A percentile compares a stretch with the other conserved stretches of the same genome.
Evolutionary conservation across 192 early-diverging fungal genomes (phyloP).

Genomic region (Dispira simplex): DNA sequence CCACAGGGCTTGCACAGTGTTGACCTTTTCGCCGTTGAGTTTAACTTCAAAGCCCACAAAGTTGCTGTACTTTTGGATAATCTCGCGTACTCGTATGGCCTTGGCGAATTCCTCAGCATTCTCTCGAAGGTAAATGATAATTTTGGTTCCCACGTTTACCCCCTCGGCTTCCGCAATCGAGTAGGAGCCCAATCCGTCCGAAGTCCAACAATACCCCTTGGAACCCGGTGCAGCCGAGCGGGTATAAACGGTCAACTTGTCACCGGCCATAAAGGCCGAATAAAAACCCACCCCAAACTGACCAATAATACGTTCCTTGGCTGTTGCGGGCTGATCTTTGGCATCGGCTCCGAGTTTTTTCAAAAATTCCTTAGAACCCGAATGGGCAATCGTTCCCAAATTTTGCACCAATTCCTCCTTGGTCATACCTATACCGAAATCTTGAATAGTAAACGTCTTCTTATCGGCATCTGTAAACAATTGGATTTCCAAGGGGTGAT

Average conservation of each 20-base stretch:
- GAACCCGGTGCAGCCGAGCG: slow-evolving; percentile 40
- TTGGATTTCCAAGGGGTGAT: slow-evolving; percentile 39
- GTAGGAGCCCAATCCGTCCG: slow-evolving; percentile 58
- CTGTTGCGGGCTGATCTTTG: slow-evolving; percentile 13
- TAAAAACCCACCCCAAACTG: slow-evolving; percentile 75
- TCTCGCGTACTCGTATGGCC: slow-evolving; percentile 26
- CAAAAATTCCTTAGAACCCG: slow-evolving; percentile 69
- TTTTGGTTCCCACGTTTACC: slow-evolving; percentile 65
- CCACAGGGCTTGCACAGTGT: slow-evolving; percentile 45
- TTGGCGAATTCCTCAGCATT: slow-evolving; percentile 47
- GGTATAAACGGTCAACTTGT: slow-evolving; percentile 61
- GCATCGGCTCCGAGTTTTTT: slow-evolving; percentile 34
- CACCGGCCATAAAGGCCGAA: slow-evolving; percentile 58
- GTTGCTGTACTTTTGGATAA: slow-evolving; percentile 51
- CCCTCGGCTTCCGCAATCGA: slow-evolving; percentile 67
- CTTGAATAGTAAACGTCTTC: slow-evolving; percentile 36
- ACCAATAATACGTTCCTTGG: slow-evolving; percentile 60
- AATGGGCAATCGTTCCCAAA: slow-evolving; percentile 74
- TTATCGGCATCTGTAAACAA: slow-evolving; percentile 20
- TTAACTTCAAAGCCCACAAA: slow-evolving; percentile 44
- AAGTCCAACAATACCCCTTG: slow-evolving; percentile 64
- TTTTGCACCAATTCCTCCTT: slow-evolving; percentile 43
- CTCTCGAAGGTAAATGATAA: slow-evolving; percentile 57
- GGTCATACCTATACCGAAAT: slow-evolving; percentile 72
- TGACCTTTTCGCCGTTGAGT: slow-evolving; percentile 34